Conservation (phyloP, 148 eudicot species). For the Euryodendron excelsum region DNA sequence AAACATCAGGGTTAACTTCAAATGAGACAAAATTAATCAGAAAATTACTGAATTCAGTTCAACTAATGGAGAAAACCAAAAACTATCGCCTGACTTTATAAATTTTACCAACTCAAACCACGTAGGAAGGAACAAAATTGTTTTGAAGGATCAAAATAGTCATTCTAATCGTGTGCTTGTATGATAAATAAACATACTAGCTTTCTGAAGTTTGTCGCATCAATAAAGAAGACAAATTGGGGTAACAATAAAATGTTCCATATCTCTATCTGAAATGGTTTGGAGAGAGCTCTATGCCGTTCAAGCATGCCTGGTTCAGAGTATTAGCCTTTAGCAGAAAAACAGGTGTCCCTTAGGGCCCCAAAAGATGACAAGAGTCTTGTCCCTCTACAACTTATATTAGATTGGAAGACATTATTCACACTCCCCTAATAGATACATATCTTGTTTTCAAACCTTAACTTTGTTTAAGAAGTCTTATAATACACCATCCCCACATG, state of each 20-base stretch:
- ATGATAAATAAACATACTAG: not conserved
- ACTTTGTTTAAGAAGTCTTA: not conserved
- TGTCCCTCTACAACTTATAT: not conserved
- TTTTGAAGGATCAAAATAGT: not conserved
- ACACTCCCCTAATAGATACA: not conserved
- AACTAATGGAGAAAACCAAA: not conserved
- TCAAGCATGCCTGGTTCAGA: not conserved
- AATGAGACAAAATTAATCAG: not conserved
- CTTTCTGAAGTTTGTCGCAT: not conserved
- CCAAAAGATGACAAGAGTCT: not conserved
- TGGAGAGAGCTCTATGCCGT: not conserved
- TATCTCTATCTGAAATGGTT: not conserved
- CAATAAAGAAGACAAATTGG: too few relatives aligned
- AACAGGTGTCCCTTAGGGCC: not conserved
- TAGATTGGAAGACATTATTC: not conserved
- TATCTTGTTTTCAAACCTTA: slow-evolving; percentile 25
- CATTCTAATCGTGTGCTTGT: not conserved
- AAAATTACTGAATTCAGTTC: not conserved
- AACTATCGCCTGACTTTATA: not conserved
- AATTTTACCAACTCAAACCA: not conserved
- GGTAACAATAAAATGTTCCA: too few relatives aligned
- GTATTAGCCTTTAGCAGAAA: not conserved
- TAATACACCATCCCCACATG: not conserved
- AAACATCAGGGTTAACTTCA: not conserved
- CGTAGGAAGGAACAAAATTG: not conserved